A percentile compares a stretch with the other conserved stretches of the same genome.
These are phyloP conservation scores for Aaosphaeria pasadenensis DNA, from an alignment of 2,329 filamentous ascomycete genomes.

Conservation along the genomic window DNA sequence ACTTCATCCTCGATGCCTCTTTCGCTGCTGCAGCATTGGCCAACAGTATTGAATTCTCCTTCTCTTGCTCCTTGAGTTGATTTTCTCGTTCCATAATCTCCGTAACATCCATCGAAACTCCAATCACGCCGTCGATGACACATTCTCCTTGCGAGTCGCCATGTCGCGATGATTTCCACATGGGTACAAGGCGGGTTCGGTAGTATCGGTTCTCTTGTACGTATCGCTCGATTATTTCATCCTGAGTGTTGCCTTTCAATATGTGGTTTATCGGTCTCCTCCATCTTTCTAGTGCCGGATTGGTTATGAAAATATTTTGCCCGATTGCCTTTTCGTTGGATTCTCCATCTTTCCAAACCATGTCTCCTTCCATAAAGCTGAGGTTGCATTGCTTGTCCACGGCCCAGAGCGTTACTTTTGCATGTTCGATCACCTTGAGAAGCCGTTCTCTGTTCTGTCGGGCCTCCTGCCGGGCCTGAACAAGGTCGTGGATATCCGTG, in stretches of 20 bases:
- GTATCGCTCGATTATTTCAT: slow-evolving; percentile 64
- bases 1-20: slow-evolving; percentile 77
- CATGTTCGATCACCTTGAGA: slow-evolving; percentile 69
- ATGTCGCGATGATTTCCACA: slow-evolving; percentile 55
- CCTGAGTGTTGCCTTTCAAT: slow-evolving; percentile 56
- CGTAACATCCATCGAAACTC: slow-evolving; percentile 77
- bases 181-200: slow-evolving; percentile 67
- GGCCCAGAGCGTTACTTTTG: slow-evolving; percentile 72
- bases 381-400: slow-evolving; percentile 61
- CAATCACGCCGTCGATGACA: slow-evolving; percentile 69
- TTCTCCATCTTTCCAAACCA: slow-evolving; percentile 39
- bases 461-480: slow-evolving; percentile 65
- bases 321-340: slow-evolving; percentile 51
- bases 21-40: slow-evolving; percentile 77
- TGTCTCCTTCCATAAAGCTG: slow-evolving; percentile 67
- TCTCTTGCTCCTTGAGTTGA: slow-evolving; percentile 61
- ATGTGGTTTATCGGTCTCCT: slow-evolving; percentile 62
- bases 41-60: slow-evolving; percentile 67
- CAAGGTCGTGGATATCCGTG: slow-evolving; percentile 74
- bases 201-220: slow-evolving; percentile 62
- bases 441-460: slow-evolving; percentile 68
- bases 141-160: slow-evolving; percentile 51
- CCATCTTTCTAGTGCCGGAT: slow-evolving; percentile 41
- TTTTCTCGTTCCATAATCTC: slow-evolving; percentile 65
- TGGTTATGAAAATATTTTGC: slow-evolving; percentile 60